phyloP scores from a whole-genome alignment of 345 rosid species.

The Rhodamnia argentea region DNA sequence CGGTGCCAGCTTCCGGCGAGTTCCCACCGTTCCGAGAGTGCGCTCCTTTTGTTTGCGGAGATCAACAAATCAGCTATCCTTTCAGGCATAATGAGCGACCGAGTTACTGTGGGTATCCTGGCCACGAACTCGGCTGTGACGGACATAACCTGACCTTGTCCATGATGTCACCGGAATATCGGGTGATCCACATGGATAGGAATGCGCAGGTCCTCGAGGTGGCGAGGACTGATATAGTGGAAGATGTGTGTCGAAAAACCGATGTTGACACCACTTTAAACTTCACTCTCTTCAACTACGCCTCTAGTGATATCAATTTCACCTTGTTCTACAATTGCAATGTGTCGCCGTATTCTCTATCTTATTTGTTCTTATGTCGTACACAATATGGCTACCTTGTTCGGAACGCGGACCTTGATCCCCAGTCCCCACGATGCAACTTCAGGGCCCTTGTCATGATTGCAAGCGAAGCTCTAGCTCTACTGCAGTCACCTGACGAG shows the following conservation, averaged over 20 bases:
- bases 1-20: rapidly evolving
- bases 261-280: neutral
- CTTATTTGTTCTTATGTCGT: neutral
- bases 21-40: neutral
- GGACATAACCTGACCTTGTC: rapidly evolving
- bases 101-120: neutral
- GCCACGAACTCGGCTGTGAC: neutral
- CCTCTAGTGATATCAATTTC: neutral
- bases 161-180: neutral
- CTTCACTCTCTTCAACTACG: neutral
- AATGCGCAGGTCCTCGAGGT: neutral
- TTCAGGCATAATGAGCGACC: rapidly evolving
- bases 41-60: neutral
- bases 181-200: neutral
- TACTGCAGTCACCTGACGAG: rapidly evolving
- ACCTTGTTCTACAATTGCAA: neutral
- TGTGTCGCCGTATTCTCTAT: neutral
- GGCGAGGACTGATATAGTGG: neutral
- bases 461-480: neutral
- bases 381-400: neutral
- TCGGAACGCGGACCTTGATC: neutral
- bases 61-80: neutral
- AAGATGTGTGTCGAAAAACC: neutral
- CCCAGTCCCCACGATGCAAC: rapidly evolving
- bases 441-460: neutral